Evolutionary conservation across 192 early-diverging fungal genomes (phyloP).

Genomic region (Spinellus fusiger): DNA sequence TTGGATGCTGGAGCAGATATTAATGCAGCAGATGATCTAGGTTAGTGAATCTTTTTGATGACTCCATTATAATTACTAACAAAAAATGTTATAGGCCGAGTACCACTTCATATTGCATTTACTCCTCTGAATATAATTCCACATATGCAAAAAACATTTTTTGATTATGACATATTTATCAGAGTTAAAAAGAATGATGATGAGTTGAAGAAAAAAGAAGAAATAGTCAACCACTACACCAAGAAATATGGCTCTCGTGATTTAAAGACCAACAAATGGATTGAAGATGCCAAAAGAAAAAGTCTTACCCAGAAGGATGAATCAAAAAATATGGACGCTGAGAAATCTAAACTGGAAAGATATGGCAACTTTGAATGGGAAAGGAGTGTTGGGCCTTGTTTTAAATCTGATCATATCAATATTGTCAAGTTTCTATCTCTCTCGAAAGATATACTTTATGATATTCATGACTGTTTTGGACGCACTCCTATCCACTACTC

Average conservation of each 20-base stretch:
- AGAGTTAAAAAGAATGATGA: constrained; percentile 6
- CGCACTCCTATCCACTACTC: constrained; percentile 52
- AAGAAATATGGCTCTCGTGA: neutral
- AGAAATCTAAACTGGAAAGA: neutral
- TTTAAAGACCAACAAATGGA: constrained; percentile 6
- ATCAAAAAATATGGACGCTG: neutral
- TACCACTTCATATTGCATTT: constrained; percentile 48
- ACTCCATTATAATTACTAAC: neutral
- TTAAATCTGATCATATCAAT: constrained; percentile 45
- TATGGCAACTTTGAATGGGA: constrained; percentile 30
- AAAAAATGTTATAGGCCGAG: constrained; percentile 30
- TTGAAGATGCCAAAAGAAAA: neutral
- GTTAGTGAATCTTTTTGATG: constrained; percentile 7
- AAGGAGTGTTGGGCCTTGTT: neutral
- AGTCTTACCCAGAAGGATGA: neutral
- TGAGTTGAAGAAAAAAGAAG: neutral
- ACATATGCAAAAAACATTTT: constrained; percentile 16
- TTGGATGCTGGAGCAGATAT: constrained; percentile 37
- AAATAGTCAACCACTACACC: neutral
- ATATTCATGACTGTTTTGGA: constrained; percentile 43
- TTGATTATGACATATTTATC: too few relatives aligned
- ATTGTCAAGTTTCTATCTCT: constrained; percentile 36
- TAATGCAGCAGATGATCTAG: constrained; percentile 43
- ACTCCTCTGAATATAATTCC: constrained; percentile 33
- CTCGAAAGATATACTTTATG: constrained; percentile 18